These are phyloP conservation scores for Saccharomycopsis lassenensis DNA, from an alignment of 805 yeast genomes.

Conservation along the genomic window DNA sequence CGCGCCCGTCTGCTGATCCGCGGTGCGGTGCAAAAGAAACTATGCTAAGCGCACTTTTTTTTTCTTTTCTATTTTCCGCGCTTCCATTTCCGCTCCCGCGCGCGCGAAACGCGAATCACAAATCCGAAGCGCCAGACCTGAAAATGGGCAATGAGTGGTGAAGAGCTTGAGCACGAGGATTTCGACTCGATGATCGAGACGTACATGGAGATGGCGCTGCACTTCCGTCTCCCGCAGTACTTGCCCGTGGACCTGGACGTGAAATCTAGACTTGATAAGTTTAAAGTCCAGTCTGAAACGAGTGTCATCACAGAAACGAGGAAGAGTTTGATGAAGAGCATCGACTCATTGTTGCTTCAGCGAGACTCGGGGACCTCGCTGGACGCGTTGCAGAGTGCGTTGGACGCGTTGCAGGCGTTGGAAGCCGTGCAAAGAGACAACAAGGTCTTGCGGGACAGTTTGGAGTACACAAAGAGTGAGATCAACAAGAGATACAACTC, in stretches of 20 bases:
- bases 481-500: neutral
- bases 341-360: conserved; percentile 8
- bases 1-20: too few relatives aligned
- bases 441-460: neutral
- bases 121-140: too few relatives aligned
- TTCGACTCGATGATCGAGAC: conserved; percentile 6
- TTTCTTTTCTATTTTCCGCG: too few relatives aligned
- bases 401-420: neutral
- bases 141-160: too few relatives aligned
- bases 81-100: too few relatives aligned
- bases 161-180: conserved; percentile 5
- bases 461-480: neutral
- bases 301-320: conserved; percentile 4
- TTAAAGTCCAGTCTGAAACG: neutral
- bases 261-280: conserved; percentile 1
- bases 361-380: neutral
- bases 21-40: too few relatives aligned
- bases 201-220: neutral
- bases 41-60: too few relatives aligned
- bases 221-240: conserved; percentile 7
- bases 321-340: conserved; percentile 4
- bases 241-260: conserved; percentile 6
- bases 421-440: neutral
- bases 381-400: neutral
- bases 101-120: too few relatives aligned